Percentiles rank a stretch among this genome's conserved stretches.
These are phyloP conservation scores for Phyllosticta citrichinensis DNA, from an alignment of 2,329 filamentous ascomycete species.

Conservation along the genomic window DNA sequence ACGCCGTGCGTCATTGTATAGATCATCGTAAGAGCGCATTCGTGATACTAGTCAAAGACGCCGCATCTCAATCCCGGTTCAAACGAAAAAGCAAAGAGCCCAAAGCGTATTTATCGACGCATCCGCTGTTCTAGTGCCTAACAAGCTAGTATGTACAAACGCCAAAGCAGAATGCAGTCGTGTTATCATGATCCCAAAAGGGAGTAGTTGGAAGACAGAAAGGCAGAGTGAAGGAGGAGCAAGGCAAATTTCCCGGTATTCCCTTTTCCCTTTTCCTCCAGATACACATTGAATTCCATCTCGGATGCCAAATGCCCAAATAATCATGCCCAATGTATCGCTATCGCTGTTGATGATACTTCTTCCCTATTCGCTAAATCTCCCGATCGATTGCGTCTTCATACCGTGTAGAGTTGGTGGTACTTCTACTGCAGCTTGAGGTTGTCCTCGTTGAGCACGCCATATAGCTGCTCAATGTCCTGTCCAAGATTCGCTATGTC, in stretches of 20 bases:
- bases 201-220: background rate
- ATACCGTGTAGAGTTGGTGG: background rate
- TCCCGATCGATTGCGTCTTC: background rate
- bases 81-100: background rate
- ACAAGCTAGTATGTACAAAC: background rate
- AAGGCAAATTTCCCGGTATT: background rate
- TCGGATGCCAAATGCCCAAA: background rate
- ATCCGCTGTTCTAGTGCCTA: background rate
- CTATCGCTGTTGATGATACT: background rate
- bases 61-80: no score
- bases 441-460: constrained; percentile 51
- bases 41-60: no score
- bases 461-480: constrained; percentile 51
- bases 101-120: background rate
- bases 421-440: constrained; percentile 40
- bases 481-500: constrained; percentile 45
- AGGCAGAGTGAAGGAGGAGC: background rate
- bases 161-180: background rate
- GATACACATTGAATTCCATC: background rate
- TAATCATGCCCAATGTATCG: background rate
- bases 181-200: background rate
- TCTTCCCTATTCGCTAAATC: background rate
- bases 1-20: no score
- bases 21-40: no score
- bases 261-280: background rate